These are phyloP conservation scores for Mycena crocata DNA, from an alignment of 768 basidiomycete genomes.

Conservation along the genomic window DNA sequence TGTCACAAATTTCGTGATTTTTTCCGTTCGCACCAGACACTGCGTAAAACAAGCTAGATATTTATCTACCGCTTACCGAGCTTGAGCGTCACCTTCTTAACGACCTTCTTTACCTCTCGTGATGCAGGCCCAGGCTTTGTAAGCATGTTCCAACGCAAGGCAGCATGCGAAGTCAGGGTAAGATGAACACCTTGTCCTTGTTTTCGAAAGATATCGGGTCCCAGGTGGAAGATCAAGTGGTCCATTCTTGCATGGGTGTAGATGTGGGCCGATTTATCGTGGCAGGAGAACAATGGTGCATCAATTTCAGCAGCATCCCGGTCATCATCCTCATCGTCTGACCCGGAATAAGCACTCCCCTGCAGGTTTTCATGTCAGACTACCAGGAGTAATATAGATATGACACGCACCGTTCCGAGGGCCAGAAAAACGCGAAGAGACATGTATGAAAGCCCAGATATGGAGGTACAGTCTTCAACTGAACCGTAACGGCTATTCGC, in stretches of 20 bases:
- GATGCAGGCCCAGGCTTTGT: background rate
- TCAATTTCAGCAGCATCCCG: background rate
- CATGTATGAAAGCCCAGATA: conserved; percentile 19
- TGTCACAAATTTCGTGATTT: too few relatives aligned
- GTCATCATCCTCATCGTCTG: background rate
- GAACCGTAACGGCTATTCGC: conserved; percentile 25
- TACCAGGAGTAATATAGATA: background rate
- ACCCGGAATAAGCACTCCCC: background rate
- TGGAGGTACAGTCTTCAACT: background rate
- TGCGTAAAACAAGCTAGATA: too few relatives aligned
- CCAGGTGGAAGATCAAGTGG: background rate
- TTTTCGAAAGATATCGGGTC: background rate
- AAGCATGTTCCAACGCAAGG: background rate
- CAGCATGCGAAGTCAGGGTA: background rate
- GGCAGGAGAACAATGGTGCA: conserved; percentile 1
- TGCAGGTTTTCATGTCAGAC: background rate
- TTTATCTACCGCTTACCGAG: too few relatives aligned
- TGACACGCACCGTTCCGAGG: background rate
- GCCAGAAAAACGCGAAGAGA: conserved; percentile 18
- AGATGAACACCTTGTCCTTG: background rate
- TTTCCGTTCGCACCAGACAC: too few relatives aligned
- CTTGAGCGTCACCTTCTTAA: too few relatives aligned
- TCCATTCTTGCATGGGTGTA: background rate
- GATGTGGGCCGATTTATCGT: background rate
- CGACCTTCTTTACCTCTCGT: background rate